Evolutionary conservation across 352 stramenopile species (phyloP), one percentile per base, ranked within the genome.

Genomic region (Pythium utonaiense): DNA sequence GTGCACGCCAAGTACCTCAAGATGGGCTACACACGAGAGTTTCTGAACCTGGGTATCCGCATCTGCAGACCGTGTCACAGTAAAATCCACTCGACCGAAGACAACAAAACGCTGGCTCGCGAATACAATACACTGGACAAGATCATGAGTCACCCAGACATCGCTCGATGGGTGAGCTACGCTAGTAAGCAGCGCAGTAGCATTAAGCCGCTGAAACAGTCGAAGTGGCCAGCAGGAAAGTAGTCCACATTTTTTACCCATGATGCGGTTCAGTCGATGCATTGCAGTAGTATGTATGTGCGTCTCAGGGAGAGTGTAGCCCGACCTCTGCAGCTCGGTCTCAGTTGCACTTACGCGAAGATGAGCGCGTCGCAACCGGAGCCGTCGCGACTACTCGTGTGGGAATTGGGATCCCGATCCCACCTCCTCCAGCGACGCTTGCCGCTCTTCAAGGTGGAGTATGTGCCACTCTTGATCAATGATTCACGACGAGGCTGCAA

Each of bases 61-160:
- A 96, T 98, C 41, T 98, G 94, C 65, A 83, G 94, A 3, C 86
- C 89, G 41, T 98, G 94, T 57, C 94, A 98, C 55, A 92, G 74
- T 65, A 89, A 91, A 50, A 87, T 98, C 53, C 94, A 98, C 75
- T 81, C 76, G 17, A 76, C 75, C 6, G 88, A 98, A 58, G 75
- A 91, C 66, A 94, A 98, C 66, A 88, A 91, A 69, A 92, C 90
- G 30, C 71, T 98, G 28, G 94, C 93, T 7, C 71, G 75, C 1
- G 73, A 96, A 21, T 98, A 89, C 74, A 97, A 94, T 59, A 97
- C 90, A 9, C 70, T 97, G 1, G 92, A 98, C 12, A 93, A 95
- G 67, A 91, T 98, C 48, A 80, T 98, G 67, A 66, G 69, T 36
- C 88, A 97, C 62, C 80, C 89, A 24, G 73, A 84, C 33, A 95